Percentiles rank a stretch among this genome's conserved stretches.
Conservation (phyloP, 768 basidiomycete species). For the Naematelia aurantialba region DNA sequence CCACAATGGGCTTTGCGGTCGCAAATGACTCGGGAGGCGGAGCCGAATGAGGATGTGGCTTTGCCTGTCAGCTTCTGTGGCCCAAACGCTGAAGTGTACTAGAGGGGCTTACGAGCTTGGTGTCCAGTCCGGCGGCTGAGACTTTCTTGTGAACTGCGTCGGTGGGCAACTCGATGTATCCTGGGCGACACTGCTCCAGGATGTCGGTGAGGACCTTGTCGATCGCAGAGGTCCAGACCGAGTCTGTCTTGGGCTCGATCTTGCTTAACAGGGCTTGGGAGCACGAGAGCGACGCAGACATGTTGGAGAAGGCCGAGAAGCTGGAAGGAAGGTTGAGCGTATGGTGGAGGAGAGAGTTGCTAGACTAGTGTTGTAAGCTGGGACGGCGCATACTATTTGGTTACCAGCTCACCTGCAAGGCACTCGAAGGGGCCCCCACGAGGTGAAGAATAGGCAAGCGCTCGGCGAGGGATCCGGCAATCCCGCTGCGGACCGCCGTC, state of each 20-base stretch:
- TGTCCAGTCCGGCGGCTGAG: slow-evolving; percentile 61
- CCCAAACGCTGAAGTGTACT: slow-evolving; percentile 40
- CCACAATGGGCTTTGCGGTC: slow-evolving; percentile 13
- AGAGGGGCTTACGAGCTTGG: slow-evolving; percentile 55
- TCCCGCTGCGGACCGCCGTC: slow-evolving; percentile 57
- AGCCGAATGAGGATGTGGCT: slow-evolving; percentile 47
- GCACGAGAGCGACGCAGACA: slow-evolving; percentile 69
- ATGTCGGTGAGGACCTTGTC: slow-evolving; percentile 68
- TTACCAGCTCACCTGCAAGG: slow-evolving; percentile 58
- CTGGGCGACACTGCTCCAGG: slow-evolving; percentile 66
- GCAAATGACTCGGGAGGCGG: slow-evolving; percentile 34
- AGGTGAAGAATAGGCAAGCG: slow-evolving; percentile 87
- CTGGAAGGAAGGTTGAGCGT: slow-evolving; percentile 74
- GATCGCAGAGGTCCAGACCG: slow-evolving; percentile 62
- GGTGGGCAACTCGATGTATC: slow-evolving; percentile 80
- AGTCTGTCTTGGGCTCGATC: slow-evolving; percentile 48
- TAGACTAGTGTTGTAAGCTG: slow-evolving; percentile 8
- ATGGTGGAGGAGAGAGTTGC: slow-evolving; percentile 74
- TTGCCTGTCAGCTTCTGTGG: slow-evolving; percentile 1
- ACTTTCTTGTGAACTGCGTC: slow-evolving; percentile 71
- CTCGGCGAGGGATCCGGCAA: slow-evolving; percentile 65
- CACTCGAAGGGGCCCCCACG: slow-evolving; percentile 73
- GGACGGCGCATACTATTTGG: not conserved
- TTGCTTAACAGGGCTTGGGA: slow-evolving; percentile 63
- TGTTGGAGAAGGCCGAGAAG: slow-evolving; percentile 74